Base-by-base conservation (phyloP, 352 stramenopile genomes). In the Globisporangium parvum region DNA sequence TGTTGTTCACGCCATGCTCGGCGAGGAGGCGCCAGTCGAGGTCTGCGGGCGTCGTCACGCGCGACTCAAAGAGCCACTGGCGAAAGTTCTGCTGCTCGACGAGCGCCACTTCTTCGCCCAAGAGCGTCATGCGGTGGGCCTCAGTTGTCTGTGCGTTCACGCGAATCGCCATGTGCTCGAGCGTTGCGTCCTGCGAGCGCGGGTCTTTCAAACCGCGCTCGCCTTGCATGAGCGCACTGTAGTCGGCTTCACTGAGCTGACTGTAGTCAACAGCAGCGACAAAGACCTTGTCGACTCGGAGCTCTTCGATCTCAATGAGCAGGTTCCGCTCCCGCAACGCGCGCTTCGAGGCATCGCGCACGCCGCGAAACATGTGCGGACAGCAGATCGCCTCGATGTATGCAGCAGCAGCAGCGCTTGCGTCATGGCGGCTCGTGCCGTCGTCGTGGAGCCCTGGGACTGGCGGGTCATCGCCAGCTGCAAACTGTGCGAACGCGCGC, bases 1-100 rank as follows among this genome's bases (percentile, higher is more conserved):
- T 51, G 42, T 73, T 71, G 47, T 71, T 77, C 6, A 42, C 53
- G 39, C 46, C 69, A 28, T 65, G 37, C 0, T 49, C 69, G 17
- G 63, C 55, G 41, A 78, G 40, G 49, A 78, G 69, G 21, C 57
- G 62, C 70, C 70, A 78, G 51, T 73, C 70, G 21, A 78, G 42
- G 41, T 78, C 57, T 14, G 73, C 61, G 11, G 20, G n/a, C 8
- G 33, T 65, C 28, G 53, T 65, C n/a, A 74, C 64, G 28, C 69
- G 63, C 20, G 61, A 69, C 35, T 59, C 70, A 45, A 78, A 71
- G 45, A 60, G 66, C 67, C 61, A 78, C 23, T 47, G 65, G 20
- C 70, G 60, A 8, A 64, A 53, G 28, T 78, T 75, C 26, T 70
- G 64, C 45, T 78, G 70, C 59, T 73, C 45, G 39, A 56, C 70